A percentile compares a stretch with the other conserved stretches of the same genome.
These are phyloP conservation scores for Diaporthe amygdali DNA, from an alignment of 2,329 filamentous ascomycete species.

Conservation along the genomic window DNA sequence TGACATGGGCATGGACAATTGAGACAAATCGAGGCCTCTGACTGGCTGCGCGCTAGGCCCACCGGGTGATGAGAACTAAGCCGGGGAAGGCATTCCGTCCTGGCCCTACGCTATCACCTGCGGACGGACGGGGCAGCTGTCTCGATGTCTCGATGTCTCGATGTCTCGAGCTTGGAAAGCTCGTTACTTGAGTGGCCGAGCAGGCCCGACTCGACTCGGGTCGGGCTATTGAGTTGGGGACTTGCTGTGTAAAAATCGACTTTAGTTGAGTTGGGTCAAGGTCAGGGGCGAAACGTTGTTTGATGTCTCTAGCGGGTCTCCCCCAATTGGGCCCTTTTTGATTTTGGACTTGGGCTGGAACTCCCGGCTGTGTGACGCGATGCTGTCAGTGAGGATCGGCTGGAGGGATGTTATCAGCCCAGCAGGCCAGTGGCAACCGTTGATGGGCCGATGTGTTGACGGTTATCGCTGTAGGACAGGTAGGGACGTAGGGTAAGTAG, in stretches of 20 bases:
- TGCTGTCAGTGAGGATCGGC: background rate
- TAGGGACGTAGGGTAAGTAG: background rate
- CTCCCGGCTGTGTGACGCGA: background rate
- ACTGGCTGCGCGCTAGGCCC: conserved; percentile 3
- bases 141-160: too few species aligned
- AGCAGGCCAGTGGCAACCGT: background rate
- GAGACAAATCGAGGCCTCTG: background rate
- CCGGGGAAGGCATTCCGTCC: conserved; percentile 13
- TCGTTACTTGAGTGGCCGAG: background rate
- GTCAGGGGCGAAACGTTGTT: conserved; percentile 2
- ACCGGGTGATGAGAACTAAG: conserved; percentile 4
- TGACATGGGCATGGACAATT: background rate
- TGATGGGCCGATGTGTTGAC: background rate
- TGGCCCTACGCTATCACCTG: conserved; percentile 12
- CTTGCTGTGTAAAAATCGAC: too few species aligned
- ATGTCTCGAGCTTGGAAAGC: background rate
- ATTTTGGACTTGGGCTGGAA: background rate
- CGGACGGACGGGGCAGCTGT: conserved; percentile 9
- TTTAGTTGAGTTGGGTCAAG: background rate
- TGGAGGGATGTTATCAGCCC: background rate
- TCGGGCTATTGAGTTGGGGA: background rate
- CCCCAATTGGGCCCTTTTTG: background rate
- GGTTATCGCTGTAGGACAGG: background rate
- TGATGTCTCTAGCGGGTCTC: background rate
- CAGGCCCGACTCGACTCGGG: conserved; percentile 1